Conservation (phyloP, 2,329 filamentous ascomycete species). For the Cladosporium sp. region DNA sequence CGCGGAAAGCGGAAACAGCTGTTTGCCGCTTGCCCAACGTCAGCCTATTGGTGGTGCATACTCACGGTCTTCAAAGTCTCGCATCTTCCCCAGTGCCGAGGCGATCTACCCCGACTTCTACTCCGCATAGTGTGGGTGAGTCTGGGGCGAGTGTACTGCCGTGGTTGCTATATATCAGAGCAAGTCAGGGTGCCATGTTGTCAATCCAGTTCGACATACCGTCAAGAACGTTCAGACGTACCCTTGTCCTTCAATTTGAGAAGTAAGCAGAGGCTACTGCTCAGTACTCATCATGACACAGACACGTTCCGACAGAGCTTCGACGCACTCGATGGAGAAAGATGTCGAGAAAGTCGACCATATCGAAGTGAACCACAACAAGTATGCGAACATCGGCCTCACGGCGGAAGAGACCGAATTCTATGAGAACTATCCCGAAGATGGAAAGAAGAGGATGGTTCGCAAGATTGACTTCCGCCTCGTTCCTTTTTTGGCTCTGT, state of each 20-base stretch:
- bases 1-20: background rate
- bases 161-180: background rate
- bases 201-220: background rate
- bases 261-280: background rate
- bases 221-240: background rate
- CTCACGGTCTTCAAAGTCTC: background rate
- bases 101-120: background rate
- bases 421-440: constrained; percentile 18
- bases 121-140: constrained; percentile 2
- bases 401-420: constrained; percentile 22
- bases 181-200: background rate
- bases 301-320: constrained; percentile 9
- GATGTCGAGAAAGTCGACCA: constrained; percentile 18
- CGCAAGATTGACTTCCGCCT: constrained; percentile 48
- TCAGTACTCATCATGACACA: background rate
- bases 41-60: background rate
- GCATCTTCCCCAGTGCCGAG: background rate
- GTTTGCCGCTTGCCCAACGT: background rate
- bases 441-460: constrained; percentile 34
- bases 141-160: background rate
- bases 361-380: constrained; percentile 16
- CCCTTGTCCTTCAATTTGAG: background rate
- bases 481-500: constrained; percentile 42
- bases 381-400: constrained; percentile 22
- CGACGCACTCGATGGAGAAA: constrained; percentile 18